A percentile compares a stretch with the other conserved stretches of the same genome.
phyloP scores from a whole-genome alignment of 2,329 filamentous ascomycete genomes.

The Tolypocladium paradoxum region DNA sequence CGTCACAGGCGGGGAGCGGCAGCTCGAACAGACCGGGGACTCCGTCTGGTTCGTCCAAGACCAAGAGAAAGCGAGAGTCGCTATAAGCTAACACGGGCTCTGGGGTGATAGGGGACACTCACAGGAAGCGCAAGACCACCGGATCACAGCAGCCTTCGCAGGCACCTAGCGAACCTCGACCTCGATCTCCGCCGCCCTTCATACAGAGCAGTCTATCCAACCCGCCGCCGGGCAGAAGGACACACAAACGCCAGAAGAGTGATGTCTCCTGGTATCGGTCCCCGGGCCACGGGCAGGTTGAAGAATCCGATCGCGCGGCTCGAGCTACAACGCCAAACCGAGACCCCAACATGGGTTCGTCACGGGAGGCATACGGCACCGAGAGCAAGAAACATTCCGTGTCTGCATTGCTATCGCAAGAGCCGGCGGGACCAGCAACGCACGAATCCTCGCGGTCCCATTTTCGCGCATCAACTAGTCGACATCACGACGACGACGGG shows the following conservation, averaged over 20 bases:
- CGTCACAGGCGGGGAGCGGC: slow-evolving; percentile 43
- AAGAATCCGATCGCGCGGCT: slow-evolving; percentile 10
- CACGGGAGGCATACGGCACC: slow-evolving; percentile 15
- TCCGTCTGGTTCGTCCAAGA: slow-evolving; percentile 61
- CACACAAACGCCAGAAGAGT: slow-evolving; percentile 25
- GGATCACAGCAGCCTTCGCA: slow-evolving; percentile 23
- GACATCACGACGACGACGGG: slow-evolving; percentile 4
- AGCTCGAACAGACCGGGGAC: slow-evolving; percentile 58
- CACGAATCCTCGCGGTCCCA: slow-evolving; percentile 1
- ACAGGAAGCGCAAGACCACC: slow-evolving; percentile 73
- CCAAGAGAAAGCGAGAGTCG: slow-evolving; percentile 35
- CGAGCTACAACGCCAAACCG: slow-evolving; percentile 8
- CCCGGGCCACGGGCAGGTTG: slow-evolving; percentile 9
- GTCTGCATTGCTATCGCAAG: slow-evolving; percentile 19
- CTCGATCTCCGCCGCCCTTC: slow-evolving; percentile 22
- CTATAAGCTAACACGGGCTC: slow-evolving; percentile 26
- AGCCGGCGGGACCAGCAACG: slow-evolving; percentile 3
- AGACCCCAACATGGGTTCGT: slow-evolving; percentile 7
- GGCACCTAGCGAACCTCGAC: slow-evolving; percentile 17
- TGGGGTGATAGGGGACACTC: slow-evolving; percentile 56
- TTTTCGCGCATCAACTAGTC: slow-evolving; percentile 1
- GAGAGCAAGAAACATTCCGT: slow-evolving; percentile 22
- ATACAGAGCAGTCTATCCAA: slow-evolving; percentile 16
- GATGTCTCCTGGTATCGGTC: slow-evolving; percentile 25
- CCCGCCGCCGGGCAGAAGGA: slow-evolving; percentile 12